Evolutionary conservation across 805 yeast species (phyloP).

Genomic region (Candida silvicultrix): DNA sequence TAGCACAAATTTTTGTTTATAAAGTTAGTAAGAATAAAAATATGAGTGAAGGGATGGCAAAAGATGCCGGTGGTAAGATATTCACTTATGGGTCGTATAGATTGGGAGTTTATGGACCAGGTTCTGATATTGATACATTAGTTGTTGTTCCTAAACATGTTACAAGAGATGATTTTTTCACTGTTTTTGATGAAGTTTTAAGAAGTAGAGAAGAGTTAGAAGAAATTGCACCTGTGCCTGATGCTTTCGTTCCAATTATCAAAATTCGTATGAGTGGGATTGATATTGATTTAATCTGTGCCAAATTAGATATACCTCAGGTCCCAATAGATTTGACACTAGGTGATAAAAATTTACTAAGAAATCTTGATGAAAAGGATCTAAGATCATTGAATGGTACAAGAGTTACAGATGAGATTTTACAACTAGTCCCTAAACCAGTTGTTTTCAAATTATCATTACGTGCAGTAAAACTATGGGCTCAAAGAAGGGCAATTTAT

Average conservation of each 20-base stretch:
- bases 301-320: conserved; percentile 75
- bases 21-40: conserved; percentile 74
- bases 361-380: conserved; percentile 88
- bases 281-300: conserved; percentile 88
- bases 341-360: conserved; percentile 76
- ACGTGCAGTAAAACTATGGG: conserved; percentile 94
- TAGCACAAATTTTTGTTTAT: conserved; percentile 78
- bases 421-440: conserved; percentile 85
- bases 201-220: conserved; percentile 75
- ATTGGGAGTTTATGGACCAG: conserved; percentile 96
- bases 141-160: conserved; percentile 98
- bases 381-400: conserved; percentile 91
- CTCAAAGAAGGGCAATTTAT: conserved; percentile 88
- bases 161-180: conserved; percentile 81
- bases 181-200: conserved; percentile 65
- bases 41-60: conserved; percentile 97
- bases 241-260: conserved; percentile 96
- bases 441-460: conserved; percentile 89
- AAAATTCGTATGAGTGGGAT: conserved; percentile 85
- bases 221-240: conserved; percentile 91
- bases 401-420: conserved; percentile 92
- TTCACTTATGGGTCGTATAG: conserved; percentile 94
- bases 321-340: conserved; percentile 71
- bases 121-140: conserved; percentile 93
- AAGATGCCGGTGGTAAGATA: conserved; percentile 96